Evolutionary conservation across 2,329 filamentous ascomycete species (phyloP).

Genomic region (Hawksworthiomyces lignivorus): DNA sequence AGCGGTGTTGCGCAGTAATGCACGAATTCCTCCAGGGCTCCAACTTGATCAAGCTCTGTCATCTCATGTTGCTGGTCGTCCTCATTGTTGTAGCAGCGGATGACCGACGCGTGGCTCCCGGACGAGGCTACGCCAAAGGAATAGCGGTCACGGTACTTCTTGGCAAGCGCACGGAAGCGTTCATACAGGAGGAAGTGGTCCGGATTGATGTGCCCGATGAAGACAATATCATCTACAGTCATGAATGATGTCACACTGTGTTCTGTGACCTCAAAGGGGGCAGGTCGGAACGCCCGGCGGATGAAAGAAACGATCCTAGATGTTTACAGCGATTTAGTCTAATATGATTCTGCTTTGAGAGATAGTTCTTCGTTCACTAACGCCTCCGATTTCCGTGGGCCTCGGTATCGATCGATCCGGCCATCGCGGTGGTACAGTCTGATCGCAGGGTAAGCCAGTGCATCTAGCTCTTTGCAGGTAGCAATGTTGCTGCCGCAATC

Average conservation of each 20-base stretch:
- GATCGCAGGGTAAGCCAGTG: slow-evolving; percentile 38
- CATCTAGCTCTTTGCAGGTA: slow-evolving; percentile 31
- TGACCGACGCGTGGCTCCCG: slow-evolving; percentile 7
- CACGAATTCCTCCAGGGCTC: slow-evolving; percentile 30
- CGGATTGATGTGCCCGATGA: slow-evolving; percentile 31
- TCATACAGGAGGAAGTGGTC: slow-evolving; percentile 22
- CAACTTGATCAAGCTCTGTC: slow-evolving; percentile 24
- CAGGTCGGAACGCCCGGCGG: slow-evolving; percentile 21
- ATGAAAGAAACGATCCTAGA: slow-evolving; percentile 23
- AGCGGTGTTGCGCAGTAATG: slow-evolving; percentile 30
- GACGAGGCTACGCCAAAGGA: slow-evolving; percentile 30
- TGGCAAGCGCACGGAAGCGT: slow-evolving; percentile 26
- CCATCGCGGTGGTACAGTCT: slow-evolving; percentile 32
- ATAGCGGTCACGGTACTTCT: slow-evolving; percentile 30
- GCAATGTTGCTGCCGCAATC: slow-evolving; percentile 28
- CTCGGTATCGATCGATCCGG: slow-evolving; percentile 32
- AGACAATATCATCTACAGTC: slow-evolving; percentile 30
- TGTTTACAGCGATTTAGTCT: too few relatives aligned
- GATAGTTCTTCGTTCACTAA: slow-evolving; percentile 19
- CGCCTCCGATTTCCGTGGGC: slow-evolving; percentile 30
- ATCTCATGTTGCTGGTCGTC: slow-evolving; percentile 28
- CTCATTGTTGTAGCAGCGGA: slow-evolving; percentile 34
- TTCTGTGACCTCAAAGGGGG: slow-evolving; percentile 20
- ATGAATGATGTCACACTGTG: slow-evolving; percentile 26
- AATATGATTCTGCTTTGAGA: too few relatives aligned